Base-by-base conservation (phyloP, 2,329 filamentous ascomycete genomes). In the Chaetomiaceae sp. region DNA sequence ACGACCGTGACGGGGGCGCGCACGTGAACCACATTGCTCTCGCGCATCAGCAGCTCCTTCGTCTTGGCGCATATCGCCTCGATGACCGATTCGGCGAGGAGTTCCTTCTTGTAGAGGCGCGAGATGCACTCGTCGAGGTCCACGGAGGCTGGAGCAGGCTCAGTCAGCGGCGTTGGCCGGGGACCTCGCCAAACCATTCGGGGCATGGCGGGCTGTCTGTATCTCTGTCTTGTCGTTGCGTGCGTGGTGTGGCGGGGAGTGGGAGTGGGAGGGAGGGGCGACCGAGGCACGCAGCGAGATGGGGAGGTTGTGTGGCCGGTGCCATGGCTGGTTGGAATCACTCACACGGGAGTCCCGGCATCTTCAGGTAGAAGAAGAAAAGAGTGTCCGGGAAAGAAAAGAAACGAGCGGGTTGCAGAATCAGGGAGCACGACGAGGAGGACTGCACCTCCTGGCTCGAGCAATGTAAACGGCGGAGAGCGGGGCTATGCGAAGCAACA, bases 11-110 rank as follows among this genome's bases (percentile, higher is more conserved):
- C 88, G 2, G 93, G 93, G 26, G 93, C 90, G 59, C 83, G 82
- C 53, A 98, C 94, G 67, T 98, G 93, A 50, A 98, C 93, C 53
- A 98, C 93, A 70, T 98, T 98, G 78, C 91, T 97, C 80, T 98
- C 93, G 65, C 94, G 91, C 93, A 98, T 98, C 58, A 98, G 78
- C 58, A 98, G 76, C 73, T 98, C 93, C 65, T 98, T 98, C 18
- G 94, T 93, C 68, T 98, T 98, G 67, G 93, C 90, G 73, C 93
- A 98, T 81, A 98, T 91, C 61, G 93, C 93, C 72, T 98, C 93
- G 68, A 98, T 91, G 56, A 98, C 90, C 34, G 91, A 95, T 70
- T 98, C 93, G 60, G 93, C 69, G 49, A 98, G 81, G 50, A 98
- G 80, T 68, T 97, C 93, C 67, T 95, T 96, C 65, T 93, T 91